Conservation (phyloP, 2,329 filamentous ascomycete species). For the Drechslerella coelobrocha region DNA sequence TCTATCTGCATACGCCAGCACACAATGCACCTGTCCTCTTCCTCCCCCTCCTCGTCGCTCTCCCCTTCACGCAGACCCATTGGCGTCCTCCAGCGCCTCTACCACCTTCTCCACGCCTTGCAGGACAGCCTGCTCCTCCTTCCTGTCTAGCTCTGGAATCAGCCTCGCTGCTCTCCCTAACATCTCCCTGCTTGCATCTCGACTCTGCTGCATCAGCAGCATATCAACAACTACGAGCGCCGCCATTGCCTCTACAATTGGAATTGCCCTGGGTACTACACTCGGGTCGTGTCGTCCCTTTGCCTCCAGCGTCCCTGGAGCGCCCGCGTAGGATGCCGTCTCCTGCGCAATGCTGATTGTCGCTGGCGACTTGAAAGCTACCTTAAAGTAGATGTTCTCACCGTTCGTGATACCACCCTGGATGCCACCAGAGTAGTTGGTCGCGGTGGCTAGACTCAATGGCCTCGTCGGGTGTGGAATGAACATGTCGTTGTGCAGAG, state of each 20-base stretch:
- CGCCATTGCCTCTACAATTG: slow-evolving; percentile 91
- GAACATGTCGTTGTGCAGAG: slow-evolving; percentile 91
- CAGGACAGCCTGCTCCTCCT: slow-evolving; percentile 28
- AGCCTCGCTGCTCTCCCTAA: slow-evolving; percentile 31
- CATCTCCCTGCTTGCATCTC: slow-evolving; percentile 43
- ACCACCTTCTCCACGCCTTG: slow-evolving; percentile 21
- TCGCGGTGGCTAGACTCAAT: slow-evolving; percentile 76
- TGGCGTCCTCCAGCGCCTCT: slow-evolving; percentile 14
- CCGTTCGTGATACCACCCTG: slow-evolving; percentile 96
- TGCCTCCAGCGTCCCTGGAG: slow-evolving; percentile 79
- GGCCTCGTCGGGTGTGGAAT: slow-evolving; percentile 65
- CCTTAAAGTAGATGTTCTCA: slow-evolving; percentile 89
- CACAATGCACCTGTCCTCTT: background rate
- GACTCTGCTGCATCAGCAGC: slow-evolving; percentile 76
- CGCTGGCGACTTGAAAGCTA: slow-evolving; percentile 92
- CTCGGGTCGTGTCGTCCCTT: slow-evolving; percentile 96
- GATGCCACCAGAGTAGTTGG: slow-evolving; percentile 93
- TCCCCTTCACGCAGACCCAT: background rate
- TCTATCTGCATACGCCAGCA: background rate
- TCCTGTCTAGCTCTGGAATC: slow-evolving; percentile 24
- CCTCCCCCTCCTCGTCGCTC: too few species aligned
- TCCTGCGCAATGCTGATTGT: slow-evolving; percentile 89
- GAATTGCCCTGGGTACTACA: slow-evolving; percentile 85
- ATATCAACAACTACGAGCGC: slow-evolving; percentile 86
- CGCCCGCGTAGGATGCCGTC: slow-evolving; percentile 79